Evolutionary conservation across 257 asterid genomes (phyloP).

Genomic region (Solanum chaucha): DNA sequence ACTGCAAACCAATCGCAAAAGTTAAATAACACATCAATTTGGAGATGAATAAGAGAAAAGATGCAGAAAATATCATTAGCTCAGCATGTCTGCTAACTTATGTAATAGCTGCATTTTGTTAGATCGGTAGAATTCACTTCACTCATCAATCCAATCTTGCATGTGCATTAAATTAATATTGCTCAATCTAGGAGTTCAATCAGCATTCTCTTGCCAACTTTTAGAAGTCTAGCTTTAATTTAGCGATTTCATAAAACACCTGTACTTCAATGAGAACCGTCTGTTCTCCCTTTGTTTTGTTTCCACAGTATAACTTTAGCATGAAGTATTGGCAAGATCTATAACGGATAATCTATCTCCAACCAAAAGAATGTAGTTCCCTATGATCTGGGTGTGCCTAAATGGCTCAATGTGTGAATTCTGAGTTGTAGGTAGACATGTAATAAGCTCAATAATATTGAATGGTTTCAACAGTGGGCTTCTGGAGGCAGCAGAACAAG

Average conservation of each 20-base stretch:
- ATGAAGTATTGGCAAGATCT: background rate
- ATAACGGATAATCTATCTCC: background rate
- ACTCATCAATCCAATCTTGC: background rate
- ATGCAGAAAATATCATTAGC: background rate
- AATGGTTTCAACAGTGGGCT: background rate
- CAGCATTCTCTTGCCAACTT: background rate
- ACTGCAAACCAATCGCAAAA: constrained; percentile 28
- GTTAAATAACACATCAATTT: background rate
- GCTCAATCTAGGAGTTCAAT: background rate
- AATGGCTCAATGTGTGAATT: background rate
- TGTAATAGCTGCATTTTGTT: background rate
- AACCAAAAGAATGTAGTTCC: background rate
- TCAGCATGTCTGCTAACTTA: background rate
- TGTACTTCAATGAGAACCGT: background rate
- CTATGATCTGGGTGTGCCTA: background rate
- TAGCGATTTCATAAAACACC: background rate
- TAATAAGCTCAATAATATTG: background rate
- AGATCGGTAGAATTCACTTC: background rate
- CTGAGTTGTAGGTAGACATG: background rate
- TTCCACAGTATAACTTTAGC: background rate
- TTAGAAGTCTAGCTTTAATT: background rate
- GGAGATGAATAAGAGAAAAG: background rate
- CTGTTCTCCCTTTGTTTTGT: background rate
- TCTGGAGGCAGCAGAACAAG: background rate
- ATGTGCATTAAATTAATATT: background rate